Percentiles rank a stretch among this genome's conserved stretches.
These are phyloP conservation scores for Rhizophora mangle DNA, from an alignment of 345 rosid species.

Conservation along the genomic window DNA sequence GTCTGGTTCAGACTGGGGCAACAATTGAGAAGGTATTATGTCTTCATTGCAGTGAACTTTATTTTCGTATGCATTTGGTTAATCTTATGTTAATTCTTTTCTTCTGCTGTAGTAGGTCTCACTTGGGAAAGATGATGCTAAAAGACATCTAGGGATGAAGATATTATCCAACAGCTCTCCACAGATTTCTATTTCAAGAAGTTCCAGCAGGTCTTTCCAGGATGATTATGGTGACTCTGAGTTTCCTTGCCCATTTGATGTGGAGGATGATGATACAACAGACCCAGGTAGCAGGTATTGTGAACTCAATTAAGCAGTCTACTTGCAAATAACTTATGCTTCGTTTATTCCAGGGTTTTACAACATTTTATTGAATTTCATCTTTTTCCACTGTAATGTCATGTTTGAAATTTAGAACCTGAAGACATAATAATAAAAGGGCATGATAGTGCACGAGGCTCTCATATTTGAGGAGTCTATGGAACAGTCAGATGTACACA, in stretches of 20 bases:
- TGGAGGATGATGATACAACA: slow-evolving; percentile 57
- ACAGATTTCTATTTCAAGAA: slow-evolving; percentile 58
- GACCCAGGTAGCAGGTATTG: slow-evolving; percentile 69
- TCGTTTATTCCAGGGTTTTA: neutral
- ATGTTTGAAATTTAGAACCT: too few species aligned
- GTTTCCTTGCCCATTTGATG: slow-evolving; percentile 78
- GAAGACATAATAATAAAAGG: too few species aligned
- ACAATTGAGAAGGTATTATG: slow-evolving; percentile 62
- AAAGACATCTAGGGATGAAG: slow-evolving; percentile 47
- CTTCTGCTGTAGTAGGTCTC: slow-evolving; percentile 37
- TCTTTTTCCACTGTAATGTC: too few species aligned
- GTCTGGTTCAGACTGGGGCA: slow-evolving; percentile 37
- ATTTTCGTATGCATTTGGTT: neutral
- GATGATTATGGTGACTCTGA: slow-evolving; percentile 81
- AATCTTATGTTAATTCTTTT: slow-evolving; percentile 8
- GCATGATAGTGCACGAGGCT: too few species aligned
- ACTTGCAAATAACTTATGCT: neutral
- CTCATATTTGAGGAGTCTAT: too few species aligned
- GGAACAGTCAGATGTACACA: too few species aligned
- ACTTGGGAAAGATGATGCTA: slow-evolving; percentile 52
- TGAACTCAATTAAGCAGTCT: neutral
- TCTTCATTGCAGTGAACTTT: slow-evolving; percentile 6
- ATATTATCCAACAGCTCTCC: slow-evolving; percentile 50
- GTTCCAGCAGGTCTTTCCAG: slow-evolving; percentile 69
- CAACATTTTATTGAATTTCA: too few species aligned